Evolutionary conservation across 768 basidiomycete genomes (phyloP).

Genomic region (Postia placenta): DNA sequence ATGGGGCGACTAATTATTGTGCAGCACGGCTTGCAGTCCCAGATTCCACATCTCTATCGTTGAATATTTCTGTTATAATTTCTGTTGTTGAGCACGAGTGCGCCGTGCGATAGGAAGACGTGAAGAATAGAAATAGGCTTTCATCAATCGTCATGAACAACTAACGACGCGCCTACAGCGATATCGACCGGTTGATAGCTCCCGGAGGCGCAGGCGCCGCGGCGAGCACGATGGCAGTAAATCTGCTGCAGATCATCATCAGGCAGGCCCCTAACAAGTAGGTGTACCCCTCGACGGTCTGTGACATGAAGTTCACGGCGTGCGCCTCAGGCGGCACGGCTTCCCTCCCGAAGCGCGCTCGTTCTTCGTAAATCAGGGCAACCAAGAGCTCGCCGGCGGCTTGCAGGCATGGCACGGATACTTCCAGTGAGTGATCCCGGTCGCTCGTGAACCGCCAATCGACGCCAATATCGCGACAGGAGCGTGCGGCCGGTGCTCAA

Average conservation of each 20-base stretch:
- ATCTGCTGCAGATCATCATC: slow-evolving; percentile 16
- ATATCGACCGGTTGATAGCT: neutral
- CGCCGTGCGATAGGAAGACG: too few species aligned
- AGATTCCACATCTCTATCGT: too few species aligned
- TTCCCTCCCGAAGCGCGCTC: slow-evolving; percentile 10
- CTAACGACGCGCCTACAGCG: neutral
- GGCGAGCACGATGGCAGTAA: slow-evolving; percentile 8
- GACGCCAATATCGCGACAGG: slow-evolving; percentile 2
- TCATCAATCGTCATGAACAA: neutral
- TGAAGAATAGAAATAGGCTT: neutral
- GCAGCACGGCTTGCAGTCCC: too few species aligned
- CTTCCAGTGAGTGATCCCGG: slow-evolving; percentile 11
- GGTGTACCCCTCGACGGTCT: too few species aligned
- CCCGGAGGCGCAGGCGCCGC: neutral
- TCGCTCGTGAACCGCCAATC: neutral
- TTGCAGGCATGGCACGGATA: slow-evolving; percentile 11
- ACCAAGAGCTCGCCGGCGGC: slow-evolving; percentile 4
- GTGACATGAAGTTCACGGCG: too few species aligned
- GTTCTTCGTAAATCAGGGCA: slow-evolving; percentile 5
- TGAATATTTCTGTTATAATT: too few species aligned
- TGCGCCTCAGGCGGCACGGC: slow-evolving; percentile 10
- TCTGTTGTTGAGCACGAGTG: too few species aligned
- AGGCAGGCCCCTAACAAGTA: slow-evolving; percentile 15
- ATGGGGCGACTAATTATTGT: too few species aligned
- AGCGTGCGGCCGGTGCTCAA: slow-evolving; percentile 15